phyloP scores from a whole-genome alignment of 768 basidiomycete genomes.

The Serendipita indica region DNA sequence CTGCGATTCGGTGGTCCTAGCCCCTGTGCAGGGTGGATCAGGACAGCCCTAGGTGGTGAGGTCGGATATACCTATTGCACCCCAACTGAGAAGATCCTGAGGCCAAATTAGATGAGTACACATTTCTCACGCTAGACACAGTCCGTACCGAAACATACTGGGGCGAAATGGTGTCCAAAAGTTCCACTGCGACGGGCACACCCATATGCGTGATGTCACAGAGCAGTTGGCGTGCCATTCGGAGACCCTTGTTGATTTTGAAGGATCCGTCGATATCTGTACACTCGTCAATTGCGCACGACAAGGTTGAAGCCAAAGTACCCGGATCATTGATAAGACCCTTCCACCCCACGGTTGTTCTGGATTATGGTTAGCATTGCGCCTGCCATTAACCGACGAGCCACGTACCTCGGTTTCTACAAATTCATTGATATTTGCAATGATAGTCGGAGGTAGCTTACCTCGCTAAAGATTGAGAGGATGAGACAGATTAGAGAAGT shows the following conservation, averaged over 20 bases:
- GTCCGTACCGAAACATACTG: constrained; percentile 49
- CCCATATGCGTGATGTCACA: constrained; percentile 84
- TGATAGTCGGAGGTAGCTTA: not conserved
- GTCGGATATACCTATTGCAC: constrained; percentile 51
- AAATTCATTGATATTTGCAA: not conserved
- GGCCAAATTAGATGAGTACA: not conserved
- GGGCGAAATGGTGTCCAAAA: constrained; percentile 61
- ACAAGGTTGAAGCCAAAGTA: not conserved
- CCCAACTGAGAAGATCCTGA: constrained; percentile 59
- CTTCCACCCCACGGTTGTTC: constrained; percentile 98
- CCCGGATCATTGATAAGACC: constrained; percentile 72
- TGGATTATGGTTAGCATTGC: constrained; percentile 20
- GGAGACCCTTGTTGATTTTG: constrained; percentile 93
- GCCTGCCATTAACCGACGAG: constrained; percentile 26
- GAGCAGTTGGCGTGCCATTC: constrained; percentile 72
- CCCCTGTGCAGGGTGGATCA: constrained; percentile 27
- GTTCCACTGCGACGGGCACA: constrained; percentile 91
- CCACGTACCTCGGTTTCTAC: constrained; percentile 6
- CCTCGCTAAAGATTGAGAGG: not conserved
- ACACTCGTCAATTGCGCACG: constrained; percentile 16
- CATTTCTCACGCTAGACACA: not conserved
- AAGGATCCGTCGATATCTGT: constrained; percentile 81
- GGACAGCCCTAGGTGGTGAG: too few relatives aligned
- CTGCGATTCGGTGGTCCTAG: constrained; percentile 93
- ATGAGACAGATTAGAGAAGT: not conserved